Conservation (phyloP, 768 basidiomycete genomes). For the Heimioporus sp. region DNA sequence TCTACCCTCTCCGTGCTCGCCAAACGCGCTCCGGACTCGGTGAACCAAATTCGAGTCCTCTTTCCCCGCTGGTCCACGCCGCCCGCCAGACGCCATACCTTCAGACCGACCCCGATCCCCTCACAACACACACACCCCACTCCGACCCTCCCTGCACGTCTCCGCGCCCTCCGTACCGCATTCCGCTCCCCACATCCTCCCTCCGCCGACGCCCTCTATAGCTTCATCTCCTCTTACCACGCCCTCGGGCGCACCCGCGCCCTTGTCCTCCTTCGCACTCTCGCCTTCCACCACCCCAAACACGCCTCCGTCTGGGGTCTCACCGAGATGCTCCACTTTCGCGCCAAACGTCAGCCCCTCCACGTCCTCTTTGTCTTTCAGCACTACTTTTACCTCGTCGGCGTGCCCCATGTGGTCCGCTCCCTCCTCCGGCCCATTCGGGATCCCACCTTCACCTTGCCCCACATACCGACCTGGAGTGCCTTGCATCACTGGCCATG, state of each 20-base stretch:
- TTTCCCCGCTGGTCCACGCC: constrained; percentile 14
- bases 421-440: constrained; percentile 6
- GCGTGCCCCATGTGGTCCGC: constrained; percentile 44
- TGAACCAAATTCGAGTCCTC: constrained; percentile 7
- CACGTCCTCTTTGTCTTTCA: constrained; percentile 42
- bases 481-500: no score
- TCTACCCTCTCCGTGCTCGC: constrained; percentile 38
- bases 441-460: not conserved
- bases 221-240: constrained; percentile 22
- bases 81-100: no score
- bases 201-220: constrained; percentile 14
- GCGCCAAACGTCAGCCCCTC: constrained; percentile 12
- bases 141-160: constrained; percentile 10
- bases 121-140: not conserved
- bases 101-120: no score
- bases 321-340: constrained; percentile 30
- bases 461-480: no score
- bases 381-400: constrained; percentile 49
- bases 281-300: constrained; percentile 21
- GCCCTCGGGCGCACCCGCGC: constrained; percentile 19
- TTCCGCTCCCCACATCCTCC: constrained; percentile 23
- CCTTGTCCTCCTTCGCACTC: constrained; percentile 14
- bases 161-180: constrained; percentile 25
- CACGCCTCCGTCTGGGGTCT: constrained; percentile 26
- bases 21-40: constrained; percentile 14